Conservation (phyloP, 371 early-diverging fungal genomes). For the Syncephalastrum racemosum region DNA sequence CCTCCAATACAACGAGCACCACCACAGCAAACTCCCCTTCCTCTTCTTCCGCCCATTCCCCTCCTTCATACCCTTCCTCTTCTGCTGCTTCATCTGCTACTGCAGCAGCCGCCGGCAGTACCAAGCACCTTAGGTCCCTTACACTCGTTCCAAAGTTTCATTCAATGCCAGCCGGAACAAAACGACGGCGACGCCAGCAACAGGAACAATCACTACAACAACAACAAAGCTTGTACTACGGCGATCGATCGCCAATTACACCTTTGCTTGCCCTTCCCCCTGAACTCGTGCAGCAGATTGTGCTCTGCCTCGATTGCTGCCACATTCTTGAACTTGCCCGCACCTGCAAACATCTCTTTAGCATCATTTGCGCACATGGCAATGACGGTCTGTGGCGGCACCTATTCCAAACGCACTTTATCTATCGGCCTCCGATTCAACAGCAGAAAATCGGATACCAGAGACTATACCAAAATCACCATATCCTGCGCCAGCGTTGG, state of each 20-base stretch:
- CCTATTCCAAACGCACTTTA: constrained; percentile 2
- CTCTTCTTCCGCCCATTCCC: background rate
- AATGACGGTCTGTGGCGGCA: constrained; percentile 27
- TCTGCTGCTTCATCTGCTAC: background rate
- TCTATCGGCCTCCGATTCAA: constrained; percentile 21
- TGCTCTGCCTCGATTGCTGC: constrained; percentile 23
- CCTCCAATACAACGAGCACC: background rate
- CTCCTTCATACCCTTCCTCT: constrained; percentile 7
- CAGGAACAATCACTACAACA: background rate
- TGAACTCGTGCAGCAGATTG: constrained; percentile 27
- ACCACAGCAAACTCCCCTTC: background rate
- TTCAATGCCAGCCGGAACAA: background rate
- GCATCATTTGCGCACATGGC: constrained; percentile 14
- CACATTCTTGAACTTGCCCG: constrained; percentile 25
- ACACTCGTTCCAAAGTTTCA: too few relatives aligned
- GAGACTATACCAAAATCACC: constrained; percentile 26
- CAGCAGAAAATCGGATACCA: constrained; percentile 4
- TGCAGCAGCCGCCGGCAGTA: background rate
- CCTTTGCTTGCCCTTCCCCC: constrained; percentile 19
- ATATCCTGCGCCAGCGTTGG: constrained; percentile 34
- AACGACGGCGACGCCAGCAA: background rate
- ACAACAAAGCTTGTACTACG: background rate
- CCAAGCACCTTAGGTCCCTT: background rate
- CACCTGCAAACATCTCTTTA: constrained; percentile 18
- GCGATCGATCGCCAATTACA: background rate